Percentiles rank a stretch among this genome's conserved stretches.
phyloP scores from a whole-genome alignment of 441 rosid species.

The Breynia disticha region DNA sequence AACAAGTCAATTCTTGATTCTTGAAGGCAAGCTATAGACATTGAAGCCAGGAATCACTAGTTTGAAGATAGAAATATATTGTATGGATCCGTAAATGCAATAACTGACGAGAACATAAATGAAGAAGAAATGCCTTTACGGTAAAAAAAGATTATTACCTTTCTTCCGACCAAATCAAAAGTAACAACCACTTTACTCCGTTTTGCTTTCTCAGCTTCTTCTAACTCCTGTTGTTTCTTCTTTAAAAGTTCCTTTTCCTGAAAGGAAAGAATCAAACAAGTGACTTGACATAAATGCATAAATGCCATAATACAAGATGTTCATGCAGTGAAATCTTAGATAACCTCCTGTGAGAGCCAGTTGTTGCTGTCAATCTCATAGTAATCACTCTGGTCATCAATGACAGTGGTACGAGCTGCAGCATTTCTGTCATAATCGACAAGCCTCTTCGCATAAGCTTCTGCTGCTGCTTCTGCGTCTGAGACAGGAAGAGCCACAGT shows the following conservation, averaged over 20 bases:
- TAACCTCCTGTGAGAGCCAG: constrained; percentile 89
- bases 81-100: not conserved
- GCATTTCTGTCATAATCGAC: constrained; percentile 84
- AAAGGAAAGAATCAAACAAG: not conserved
- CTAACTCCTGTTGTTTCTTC: constrained; percentile 72
- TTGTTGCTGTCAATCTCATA: constrained; percentile 79
- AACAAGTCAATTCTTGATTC: too few species aligned
- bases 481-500: constrained; percentile 52
- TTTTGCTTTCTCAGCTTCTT: constrained; percentile 68
- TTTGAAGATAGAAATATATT: too few species aligned
- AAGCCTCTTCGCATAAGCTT: constrained; percentile 84
- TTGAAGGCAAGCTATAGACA: too few species aligned
- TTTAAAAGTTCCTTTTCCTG: constrained; percentile 80
- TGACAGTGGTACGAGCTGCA: constrained; percentile 88
- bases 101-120: not conserved
- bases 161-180: constrained; percentile 91
- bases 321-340: constrained; percentile 6
- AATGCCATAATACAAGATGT: not conserved
- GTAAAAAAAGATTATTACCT: constrained; percentile 37
- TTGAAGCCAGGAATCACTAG: too few species aligned
- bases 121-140: not conserved
- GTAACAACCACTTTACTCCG: constrained; percentile 72
- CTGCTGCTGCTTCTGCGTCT: constrained; percentile 76
- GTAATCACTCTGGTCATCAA: constrained; percentile 95
- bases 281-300: constrained; percentile 7